Evolutionary conservation across 2,329 filamentous ascomycete species (phyloP).

Genomic region (Fusarium sacchari): DNA sequence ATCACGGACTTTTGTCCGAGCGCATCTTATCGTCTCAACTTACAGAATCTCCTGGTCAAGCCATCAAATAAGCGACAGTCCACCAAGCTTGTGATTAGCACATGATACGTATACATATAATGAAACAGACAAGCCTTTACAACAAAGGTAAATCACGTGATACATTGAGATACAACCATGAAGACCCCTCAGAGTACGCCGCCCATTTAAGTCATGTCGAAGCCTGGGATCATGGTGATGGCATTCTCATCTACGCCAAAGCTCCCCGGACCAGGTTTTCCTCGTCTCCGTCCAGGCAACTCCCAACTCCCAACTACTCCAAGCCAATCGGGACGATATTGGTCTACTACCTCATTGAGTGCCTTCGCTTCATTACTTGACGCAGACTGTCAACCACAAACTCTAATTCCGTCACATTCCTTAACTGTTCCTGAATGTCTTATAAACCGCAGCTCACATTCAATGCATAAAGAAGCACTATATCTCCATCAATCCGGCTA

Average conservation of each 20-base stretch:
- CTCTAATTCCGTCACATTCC: neutral
- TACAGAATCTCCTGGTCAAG: too few relatives aligned
- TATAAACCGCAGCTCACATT: neutral
- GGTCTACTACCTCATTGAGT: slow-evolving; percentile 39
- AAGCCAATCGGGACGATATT: slow-evolving; percentile 27
- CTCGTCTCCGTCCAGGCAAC: slow-evolving; percentile 51
- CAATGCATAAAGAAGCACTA: too few relatives aligned
- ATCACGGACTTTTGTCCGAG: neutral
- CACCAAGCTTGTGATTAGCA: too few relatives aligned
- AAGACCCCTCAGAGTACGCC: slow-evolving; percentile 51
- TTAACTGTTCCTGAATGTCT: too few relatives aligned
- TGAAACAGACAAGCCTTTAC: neutral
- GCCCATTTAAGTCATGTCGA: slow-evolving; percentile 13
- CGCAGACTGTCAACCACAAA: slow-evolving; percentile 50
- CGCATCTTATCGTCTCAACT: neutral
- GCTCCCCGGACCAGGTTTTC: slow-evolving; percentile 51
- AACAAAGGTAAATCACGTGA: neutral
- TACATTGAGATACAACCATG: slow-evolving; percentile 48
- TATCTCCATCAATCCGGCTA: too few relatives aligned
- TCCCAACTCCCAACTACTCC: slow-evolving; percentile 49
- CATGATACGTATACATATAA: neutral
- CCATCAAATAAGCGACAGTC: too few relatives aligned
- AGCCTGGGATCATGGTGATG: slow-evolving; percentile 52
- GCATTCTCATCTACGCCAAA: slow-evolving; percentile 51
- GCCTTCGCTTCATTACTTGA: slow-evolving; percentile 52